A percentile compares a stretch with the other conserved stretches of the same genome.
Evolutionary conservation across 23 red algal genomes (phyloP).

Genomic region (Agarophyton chilense): DNA sequence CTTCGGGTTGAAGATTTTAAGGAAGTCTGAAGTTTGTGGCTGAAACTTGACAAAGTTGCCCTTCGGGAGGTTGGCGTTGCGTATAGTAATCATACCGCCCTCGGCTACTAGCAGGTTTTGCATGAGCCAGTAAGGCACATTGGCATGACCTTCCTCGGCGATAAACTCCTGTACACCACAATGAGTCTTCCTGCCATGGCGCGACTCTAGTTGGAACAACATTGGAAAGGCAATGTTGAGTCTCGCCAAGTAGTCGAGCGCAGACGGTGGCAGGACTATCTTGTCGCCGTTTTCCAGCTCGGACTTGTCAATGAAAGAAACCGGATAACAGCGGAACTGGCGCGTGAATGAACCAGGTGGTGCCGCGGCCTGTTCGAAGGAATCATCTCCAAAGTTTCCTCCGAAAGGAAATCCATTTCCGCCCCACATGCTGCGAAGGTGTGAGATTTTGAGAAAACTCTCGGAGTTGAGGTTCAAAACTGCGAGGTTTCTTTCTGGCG

Average conservation of each 20-base stretch:
- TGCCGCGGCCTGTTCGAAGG: conserved; percentile 38
- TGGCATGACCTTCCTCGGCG: conserved; percentile 94
- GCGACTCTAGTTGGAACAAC: conserved; percentile 81
- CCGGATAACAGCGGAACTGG: conserved; percentile 88
- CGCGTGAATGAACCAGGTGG: conserved; percentile 73
- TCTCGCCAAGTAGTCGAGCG: conserved; percentile 77
- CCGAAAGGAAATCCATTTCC: conserved; percentile 67
- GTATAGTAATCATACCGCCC: conserved; percentile 81
- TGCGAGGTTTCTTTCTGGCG: neutral
- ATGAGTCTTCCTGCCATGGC: conserved; percentile 76
- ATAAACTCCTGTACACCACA: conserved; percentile 96
- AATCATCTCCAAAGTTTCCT: conserved; percentile 57
- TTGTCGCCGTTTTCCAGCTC: conserved; percentile 97
- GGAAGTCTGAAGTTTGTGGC: conserved; percentile 92
- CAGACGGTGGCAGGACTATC: conserved; percentile 88
- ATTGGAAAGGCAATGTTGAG: conserved; percentile 92
- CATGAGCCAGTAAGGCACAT: conserved; percentile 98
- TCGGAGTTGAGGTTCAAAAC: neutral
- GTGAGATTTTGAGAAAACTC: neutral
- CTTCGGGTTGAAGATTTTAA: conserved; percentile 89
- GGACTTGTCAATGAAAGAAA: conserved; percentile 93
- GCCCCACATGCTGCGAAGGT: conserved; percentile 64
- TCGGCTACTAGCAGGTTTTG: conserved; percentile 83
- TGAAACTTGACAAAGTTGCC: conserved; percentile 97
- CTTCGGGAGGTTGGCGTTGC: conserved; percentile 85